Evolutionary conservation across 2,329 filamentous ascomycete genomes (phyloP), one percentile per base, ranked within the genome.

Genomic region (Penicillium nordicum): DNA sequence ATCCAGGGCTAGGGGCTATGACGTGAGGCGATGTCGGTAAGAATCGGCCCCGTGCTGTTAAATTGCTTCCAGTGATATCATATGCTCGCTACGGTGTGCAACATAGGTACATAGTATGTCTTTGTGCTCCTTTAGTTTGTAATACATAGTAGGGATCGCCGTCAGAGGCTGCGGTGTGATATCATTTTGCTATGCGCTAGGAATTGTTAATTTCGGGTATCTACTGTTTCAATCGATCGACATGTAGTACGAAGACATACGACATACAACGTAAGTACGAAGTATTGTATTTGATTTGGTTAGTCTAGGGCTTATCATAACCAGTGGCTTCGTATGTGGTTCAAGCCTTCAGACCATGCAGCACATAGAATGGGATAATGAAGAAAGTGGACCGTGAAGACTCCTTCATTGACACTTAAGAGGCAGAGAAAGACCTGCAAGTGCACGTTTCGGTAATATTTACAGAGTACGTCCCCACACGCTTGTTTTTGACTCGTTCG

Each of bases 161-260:
- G 6, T 18, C 27, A 25, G 30, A 30, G 47, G 27, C 23, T 40
- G 49, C 43, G 16, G 27, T 52, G 57, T 61, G 57, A 58, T 55
- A 58, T 60, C 57, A 60, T 60, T 40, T 36, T 9, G 27, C 2
- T 21, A 43, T 27, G 21, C 14, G 14, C 25, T 29, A 12, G 42
- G 14, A 27, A 25, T 23, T 34, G 16, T 48, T 5, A 42, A 29
- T 30, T n/a, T 49, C 37, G n/a, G 37, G 8, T 36, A 30, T 16
- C 27, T n/a, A 10, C 41, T n/a, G 14, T 21, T 38, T 34, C 10
- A 18, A 21, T 30, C 37, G 32, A 44, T 50, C 30, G 46, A 3
- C 45, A 32, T 14, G 25, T 8, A 44, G 36, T 25, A 49, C 27
- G 10, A 9, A 25, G n/a, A 12, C 9, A 9, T n/a, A n/a, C 21